Evolutionary conservation across 2,329 filamentous ascomycete species (phyloP).

Genomic region (Fusarium devonianum): DNA sequence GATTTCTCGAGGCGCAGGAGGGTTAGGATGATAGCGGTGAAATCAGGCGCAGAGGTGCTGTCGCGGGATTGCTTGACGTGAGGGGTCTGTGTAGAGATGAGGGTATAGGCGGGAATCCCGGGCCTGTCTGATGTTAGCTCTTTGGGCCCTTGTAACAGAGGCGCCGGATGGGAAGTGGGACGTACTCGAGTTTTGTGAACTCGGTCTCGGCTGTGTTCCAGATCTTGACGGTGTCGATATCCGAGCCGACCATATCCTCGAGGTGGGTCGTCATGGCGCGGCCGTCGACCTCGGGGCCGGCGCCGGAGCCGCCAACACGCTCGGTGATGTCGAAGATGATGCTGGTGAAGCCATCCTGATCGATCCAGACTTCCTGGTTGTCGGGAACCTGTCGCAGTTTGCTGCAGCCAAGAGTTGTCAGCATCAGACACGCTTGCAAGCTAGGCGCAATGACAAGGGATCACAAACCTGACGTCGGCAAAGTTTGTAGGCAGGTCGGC

Average conservation of each 20-base stretch:
- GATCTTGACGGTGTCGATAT: slow-evolving; percentile 69
- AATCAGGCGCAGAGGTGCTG: slow-evolving; percentile 58
- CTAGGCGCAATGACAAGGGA: slow-evolving; percentile 13
- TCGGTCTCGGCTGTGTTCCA: slow-evolving; percentile 70
- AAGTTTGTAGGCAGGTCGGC: slow-evolving; percentile 73
- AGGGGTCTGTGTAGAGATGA: slow-evolving; percentile 70
- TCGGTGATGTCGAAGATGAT: slow-evolving; percentile 92
- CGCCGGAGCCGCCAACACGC: slow-evolving; percentile 68
- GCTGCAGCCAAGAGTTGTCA: slow-evolving; percentile 52
- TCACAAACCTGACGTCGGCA: slow-evolving; percentile 72
- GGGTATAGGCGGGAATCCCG: slow-evolving; percentile 68
- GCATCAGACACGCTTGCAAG: slow-evolving; percentile 2
- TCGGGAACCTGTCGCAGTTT: slow-evolving; percentile 78
- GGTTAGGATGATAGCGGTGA: slow-evolving; percentile 79
- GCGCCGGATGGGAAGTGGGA: too few relatives aligned
- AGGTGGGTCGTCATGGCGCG: slow-evolving; percentile 73
- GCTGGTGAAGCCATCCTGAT: slow-evolving; percentile 81
- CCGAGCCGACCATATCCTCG: slow-evolving; percentile 71
- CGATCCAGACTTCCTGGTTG: slow-evolving; percentile 93
- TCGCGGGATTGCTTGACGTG: slow-evolving; percentile 46
- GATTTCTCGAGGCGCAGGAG: slow-evolving; percentile 78
- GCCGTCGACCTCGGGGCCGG: slow-evolving; percentile 68
- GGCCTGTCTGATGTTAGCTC: slow-evolving; percentile 37
- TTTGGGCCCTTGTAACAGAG: too few relatives aligned
- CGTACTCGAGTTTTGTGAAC: slow-evolving; percentile 63